A percentile compares a stretch with the other conserved stretches of the same genome.
Conservation (phyloP, 129 eudicot species). For the Saposhnikovia divaricata region DNA sequence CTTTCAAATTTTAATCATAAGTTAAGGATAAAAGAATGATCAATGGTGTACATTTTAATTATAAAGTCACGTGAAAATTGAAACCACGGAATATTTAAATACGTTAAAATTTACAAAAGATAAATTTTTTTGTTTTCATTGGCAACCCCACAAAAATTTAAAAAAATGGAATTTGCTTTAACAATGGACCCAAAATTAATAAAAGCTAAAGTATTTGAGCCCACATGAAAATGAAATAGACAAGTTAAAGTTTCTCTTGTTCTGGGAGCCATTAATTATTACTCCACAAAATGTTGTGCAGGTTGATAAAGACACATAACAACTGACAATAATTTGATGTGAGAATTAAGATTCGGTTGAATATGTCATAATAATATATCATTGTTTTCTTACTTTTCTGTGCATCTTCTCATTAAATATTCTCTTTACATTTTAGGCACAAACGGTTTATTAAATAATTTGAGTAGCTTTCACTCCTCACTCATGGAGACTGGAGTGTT, state of each 20-base stretch:
- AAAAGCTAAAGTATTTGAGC: background rate
- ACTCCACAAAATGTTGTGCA: background rate
- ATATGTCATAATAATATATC: background rate
- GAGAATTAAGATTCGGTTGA: background rate
- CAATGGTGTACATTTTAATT: too few relatives aligned
- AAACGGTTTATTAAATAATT: too few relatives aligned
- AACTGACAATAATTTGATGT: background rate
- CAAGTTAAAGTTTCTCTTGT: background rate
- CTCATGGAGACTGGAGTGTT: background rate
- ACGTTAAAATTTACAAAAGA: too few relatives aligned
- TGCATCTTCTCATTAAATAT: background rate
- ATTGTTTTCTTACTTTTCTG: too few relatives aligned
- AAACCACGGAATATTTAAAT: too few relatives aligned
- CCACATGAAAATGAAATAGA: background rate
- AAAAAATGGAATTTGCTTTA: background rate
- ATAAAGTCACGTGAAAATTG: too few relatives aligned
- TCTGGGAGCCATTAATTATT: background rate
- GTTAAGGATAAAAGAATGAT: too few relatives aligned
- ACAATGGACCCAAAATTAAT: background rate
- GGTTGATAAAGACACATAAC: background rate
- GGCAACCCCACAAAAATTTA: background rate
- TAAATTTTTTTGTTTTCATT: too few relatives aligned
- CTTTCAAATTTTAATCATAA: too few relatives aligned
- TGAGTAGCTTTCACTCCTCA: background rate
- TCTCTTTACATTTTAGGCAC: background rate